Evolutionary conservation across 2,329 filamentous ascomycete species (phyloP), one percentile per base, ranked within the genome.

Genomic region (Hypoxylon sp.): DNA sequence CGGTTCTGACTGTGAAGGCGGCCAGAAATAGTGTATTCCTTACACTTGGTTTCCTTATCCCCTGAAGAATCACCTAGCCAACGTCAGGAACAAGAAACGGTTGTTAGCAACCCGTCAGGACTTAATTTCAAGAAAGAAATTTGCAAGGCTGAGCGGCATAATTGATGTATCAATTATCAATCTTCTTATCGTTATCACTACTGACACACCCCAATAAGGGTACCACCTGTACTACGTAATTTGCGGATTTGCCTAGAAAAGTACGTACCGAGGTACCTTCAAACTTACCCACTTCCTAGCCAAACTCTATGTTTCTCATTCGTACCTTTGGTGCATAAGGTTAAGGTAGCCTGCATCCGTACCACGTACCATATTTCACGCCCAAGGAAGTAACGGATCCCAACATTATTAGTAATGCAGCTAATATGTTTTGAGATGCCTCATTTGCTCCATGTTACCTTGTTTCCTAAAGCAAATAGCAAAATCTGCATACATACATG

Each of bases 131-230:
- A 25, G 41, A 36, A 48, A 48, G 41, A 45, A 55, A 55, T 57
- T 57, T 57, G 28, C 53, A 48, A 57, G 53, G 53, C 53, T 57
- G 53, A 57, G 53, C 13, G 17, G 23, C 52, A 56, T 46, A 56
- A 34, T 19, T 10, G 25, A 19, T 46, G 25, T 45, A 57, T 57
- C 41, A 32, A 34, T 30, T 23, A n/a, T 43, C 38, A 43, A 28
- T 17, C 23, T 5, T 14, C 21, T 11, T 49, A 49, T 14, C 21
- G 25, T 46, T 46, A 57, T 45, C 53, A 23, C 38, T 57, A 57
- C 53, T 36, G 21, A 9, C 17, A 48, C 28, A 28, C 45, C 45
- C 28, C 36, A 14, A 21, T 36, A 7, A 48, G 19, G 53, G 53
- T 17, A 36, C n/a, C n/a, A n/a, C n/a, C 53, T 57, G 23, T 23